phyloP scores from a whole-genome alignment of 805 yeast species.

The Wickerhamomyces bisporus region DNA sequence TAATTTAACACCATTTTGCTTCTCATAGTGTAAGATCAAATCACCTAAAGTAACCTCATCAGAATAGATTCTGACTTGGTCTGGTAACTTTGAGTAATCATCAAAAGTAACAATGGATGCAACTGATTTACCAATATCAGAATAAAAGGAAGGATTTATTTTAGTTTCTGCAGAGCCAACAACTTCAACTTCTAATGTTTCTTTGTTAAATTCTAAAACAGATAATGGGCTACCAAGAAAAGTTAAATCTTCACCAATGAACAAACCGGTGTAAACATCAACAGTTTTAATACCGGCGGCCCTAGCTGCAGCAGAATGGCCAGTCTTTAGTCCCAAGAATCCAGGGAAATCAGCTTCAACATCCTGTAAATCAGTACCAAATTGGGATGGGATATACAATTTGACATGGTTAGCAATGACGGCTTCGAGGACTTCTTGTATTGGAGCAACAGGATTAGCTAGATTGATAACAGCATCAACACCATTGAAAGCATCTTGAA shows the following conservation, averaged over 20 bases:
- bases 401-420: slow-evolving; percentile 40
- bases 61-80: slow-evolving; percentile 38
- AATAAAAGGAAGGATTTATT: slow-evolving; percentile 31
- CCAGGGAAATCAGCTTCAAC: slow-evolving; percentile 29
- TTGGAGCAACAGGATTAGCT: slow-evolving; percentile 27
- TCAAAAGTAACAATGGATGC: slow-evolving; percentile 34
- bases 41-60: slow-evolving; percentile 35
- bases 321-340: slow-evolving; percentile 28
- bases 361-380: slow-evolving; percentile 42
- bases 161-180: slow-evolving; percentile 36
- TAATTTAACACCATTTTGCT: slow-evolving; percentile 30
- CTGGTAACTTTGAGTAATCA: slow-evolving; percentile 37
- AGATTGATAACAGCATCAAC: slow-evolving; percentile 49
- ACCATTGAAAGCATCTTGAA: slow-evolving; percentile 37
- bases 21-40: slow-evolving; percentile 36
- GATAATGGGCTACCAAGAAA: slow-evolving; percentile 23
- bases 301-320: slow-evolving; percentile 36
- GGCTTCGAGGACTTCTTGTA: slow-evolving; percentile 34
- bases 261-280: slow-evolving; percentile 36
- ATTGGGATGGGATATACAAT: slow-evolving; percentile 56
- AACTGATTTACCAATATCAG: slow-evolving; percentile 40
- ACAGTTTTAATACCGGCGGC: slow-evolving; percentile 42
- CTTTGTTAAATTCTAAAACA: slow-evolving; percentile 34
- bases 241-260: slow-evolving; percentile 28
- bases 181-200: slow-evolving; percentile 29